Evolutionary conservation across 257 asterid species (phyloP), one percentile per base, ranked within the genome.

Genomic region (Hygrophila difformis): DNA sequence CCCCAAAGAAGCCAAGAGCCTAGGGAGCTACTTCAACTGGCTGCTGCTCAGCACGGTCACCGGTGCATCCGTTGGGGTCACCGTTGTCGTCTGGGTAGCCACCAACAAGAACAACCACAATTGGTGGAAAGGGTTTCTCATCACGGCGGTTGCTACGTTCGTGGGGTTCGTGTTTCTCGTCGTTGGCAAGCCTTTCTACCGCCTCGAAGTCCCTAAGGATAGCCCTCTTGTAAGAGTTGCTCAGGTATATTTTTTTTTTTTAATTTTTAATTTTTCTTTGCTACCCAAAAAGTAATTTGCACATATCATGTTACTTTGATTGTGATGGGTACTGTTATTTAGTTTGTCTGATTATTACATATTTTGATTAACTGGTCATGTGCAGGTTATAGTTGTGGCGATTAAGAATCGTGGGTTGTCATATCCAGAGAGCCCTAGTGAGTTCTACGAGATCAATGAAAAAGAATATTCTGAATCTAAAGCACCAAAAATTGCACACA

Each of bases 91-190:
- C 5, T 82, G 79, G 65, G 68, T 85, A 0, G 62, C 93, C 6
- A 77, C 91, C 0, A 68, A 70, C 35, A 73, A 63, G 60, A 65
- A 63, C 63, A 69, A 70, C 23, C 67, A 75, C 0, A 63, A 67
- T 15, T 89, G 94, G 94, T 85, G 96, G 98, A 78, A 69, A 47
- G 93, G 93, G 9, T 89, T 85, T 33, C 82, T 89, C 31, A 75
- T 79, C 23, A 57, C 70, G 11, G 44, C 71, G 2, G 45, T 72
- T 0, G 71, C 53, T 0, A 37, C 81, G 0, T 47, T 53, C 0
- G 23, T 62, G 4, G 97, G 92, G 1, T 74, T 66, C 20, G 8
- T 59, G 0, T 18, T 71, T 19, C 70, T 89, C 15, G 58, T 47
- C 0, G 5, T 51, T 12, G 98, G 98, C 2, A 73, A 61, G 61